A percentile compares a stretch with the other conserved stretches of the same genome.
phyloP scores from a whole-genome alignment of 2,329 filamentous ascomycete genomes.

The Ophiostoma piceae region DNA sequence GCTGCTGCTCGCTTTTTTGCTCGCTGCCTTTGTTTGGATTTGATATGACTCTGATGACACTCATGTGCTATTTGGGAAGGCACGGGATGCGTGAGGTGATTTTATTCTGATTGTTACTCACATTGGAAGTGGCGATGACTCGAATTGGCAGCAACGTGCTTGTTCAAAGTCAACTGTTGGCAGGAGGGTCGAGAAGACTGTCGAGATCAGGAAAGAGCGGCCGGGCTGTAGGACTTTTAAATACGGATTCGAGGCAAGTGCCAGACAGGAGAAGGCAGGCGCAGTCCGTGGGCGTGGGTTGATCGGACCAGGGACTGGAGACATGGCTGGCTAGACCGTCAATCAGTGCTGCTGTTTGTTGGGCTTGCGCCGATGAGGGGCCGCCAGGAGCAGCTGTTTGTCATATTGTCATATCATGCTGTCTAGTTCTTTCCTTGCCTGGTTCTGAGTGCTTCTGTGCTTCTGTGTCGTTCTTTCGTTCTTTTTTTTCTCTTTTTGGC shows the following conservation, averaged over 20 bases:
- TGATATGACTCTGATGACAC: not conserved
- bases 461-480: constrained; percentile 15
- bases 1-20: constrained; percentile 21
- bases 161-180: not conserved
- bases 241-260: constrained; percentile 13
- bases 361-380: constrained; percentile 19
- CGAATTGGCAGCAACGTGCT: constrained; percentile 16
- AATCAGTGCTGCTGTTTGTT: constrained; percentile 12
- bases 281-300: constrained; percentile 7
- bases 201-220: constrained; percentile 15
- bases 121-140: constrained; percentile 11
- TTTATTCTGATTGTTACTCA: not conserved
- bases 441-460: constrained; percentile 6
- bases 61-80: constrained; percentile 3
- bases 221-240: constrained; percentile 17
- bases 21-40: constrained; percentile 17
- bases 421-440: constrained; percentile 10
- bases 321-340: constrained; percentile 4
- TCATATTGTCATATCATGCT: constrained; percentile 7
- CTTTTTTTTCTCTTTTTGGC: constrained; percentile 18
- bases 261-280: constrained; percentile 6
- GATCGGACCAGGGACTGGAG: constrained; percentile 1
- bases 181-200: constrained; percentile 7
- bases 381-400: not conserved
- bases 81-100: constrained; percentile 2